These are phyloP conservation scores for Ogataea populi-albae DNA, from an alignment of 805 yeast species.

Conservation along the genomic window DNA sequence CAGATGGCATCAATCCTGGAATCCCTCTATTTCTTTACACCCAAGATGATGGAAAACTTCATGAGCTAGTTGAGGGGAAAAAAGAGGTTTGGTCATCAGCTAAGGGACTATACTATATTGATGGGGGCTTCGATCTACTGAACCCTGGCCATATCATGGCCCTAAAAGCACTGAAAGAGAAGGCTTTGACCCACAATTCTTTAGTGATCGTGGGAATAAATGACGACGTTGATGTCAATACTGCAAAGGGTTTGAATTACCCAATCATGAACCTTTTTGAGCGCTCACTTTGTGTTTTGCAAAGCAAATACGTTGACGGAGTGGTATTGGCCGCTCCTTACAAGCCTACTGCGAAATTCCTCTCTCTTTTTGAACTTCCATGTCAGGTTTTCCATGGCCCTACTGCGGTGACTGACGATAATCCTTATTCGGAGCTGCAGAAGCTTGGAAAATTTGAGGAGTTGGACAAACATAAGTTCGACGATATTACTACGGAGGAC, in stretches of 20 bases:
- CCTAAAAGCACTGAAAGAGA: constrained; percentile 45
- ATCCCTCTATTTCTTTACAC: constrained; percentile 53
- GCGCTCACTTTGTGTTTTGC: constrained; percentile 81
- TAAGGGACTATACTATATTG: constrained; percentile 48
- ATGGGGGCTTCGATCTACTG: constrained; percentile 89
- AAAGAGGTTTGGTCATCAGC: constrained; percentile 9
- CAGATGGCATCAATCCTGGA: constrained; percentile 56
- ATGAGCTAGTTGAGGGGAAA: constrained; percentile 37
- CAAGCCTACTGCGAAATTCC: constrained; percentile 40
- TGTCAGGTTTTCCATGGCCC: constrained; percentile 57
- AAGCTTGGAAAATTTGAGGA: constrained; percentile 37
- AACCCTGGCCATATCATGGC: constrained; percentile 90
- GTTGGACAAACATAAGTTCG: constrained; percentile 55
- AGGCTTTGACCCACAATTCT: constrained; percentile 37
- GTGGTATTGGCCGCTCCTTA: constrained; percentile 70
- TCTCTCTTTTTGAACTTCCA: constrained; percentile 37
- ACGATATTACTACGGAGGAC: constrained; percentile 61
- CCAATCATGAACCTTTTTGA: constrained; percentile 89
- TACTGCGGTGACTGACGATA: constrained; percentile 36
- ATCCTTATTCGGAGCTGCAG: constrained; percentile 26
- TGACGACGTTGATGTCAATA: constrained; percentile 55
- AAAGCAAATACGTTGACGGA: constrained; percentile 81
- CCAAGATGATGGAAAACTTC: constrained; percentile 27
- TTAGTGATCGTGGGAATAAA: constrained; percentile 66
- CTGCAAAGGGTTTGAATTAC: constrained; percentile 57